Evolutionary conservation across 805 yeast genomes (phyloP).

Genomic region (Ogataea siamensis): DNA sequence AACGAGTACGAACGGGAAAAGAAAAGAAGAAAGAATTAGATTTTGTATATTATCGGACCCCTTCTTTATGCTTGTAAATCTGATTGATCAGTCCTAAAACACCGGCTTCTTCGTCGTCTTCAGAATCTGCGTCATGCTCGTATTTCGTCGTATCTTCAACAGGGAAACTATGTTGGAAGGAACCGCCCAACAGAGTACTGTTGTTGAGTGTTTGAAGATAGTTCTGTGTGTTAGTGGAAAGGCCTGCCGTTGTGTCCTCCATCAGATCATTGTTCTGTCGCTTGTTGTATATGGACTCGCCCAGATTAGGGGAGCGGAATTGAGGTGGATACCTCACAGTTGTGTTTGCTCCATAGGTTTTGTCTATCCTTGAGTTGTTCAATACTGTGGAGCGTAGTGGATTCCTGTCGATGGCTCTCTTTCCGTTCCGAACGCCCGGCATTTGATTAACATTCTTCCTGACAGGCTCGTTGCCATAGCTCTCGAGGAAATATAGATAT

Average conservation of each 20-base stretch:
- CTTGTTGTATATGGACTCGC: conserved; percentile 18
- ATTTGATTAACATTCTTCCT: conserved; percentile 14
- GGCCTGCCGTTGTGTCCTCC: conserved; percentile 33
- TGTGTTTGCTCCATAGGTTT: conserved; percentile 10
- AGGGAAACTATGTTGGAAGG: conserved; percentile 40
- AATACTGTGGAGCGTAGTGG: conserved; percentile 25
- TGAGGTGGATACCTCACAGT: conserved; percentile 26
- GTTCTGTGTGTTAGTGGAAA: conserved; percentile 24
- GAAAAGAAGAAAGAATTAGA: conserved; percentile 38
- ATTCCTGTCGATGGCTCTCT: conserved; percentile 15
- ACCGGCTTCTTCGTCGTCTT: conserved; percentile 39
- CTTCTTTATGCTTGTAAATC: conserved; percentile 56
- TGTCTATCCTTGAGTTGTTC: conserved; percentile 22
- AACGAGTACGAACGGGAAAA: conserved; percentile 88
- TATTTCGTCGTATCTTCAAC: conserved; percentile 17
- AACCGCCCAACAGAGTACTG: conserved; percentile 42
- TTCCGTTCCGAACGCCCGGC: conserved; percentile 2
- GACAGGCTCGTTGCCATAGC: conserved; percentile 56
- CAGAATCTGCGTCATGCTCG: conserved; percentile 34
- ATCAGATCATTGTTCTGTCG: conserved; percentile 18
- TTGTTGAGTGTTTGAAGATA: conserved; percentile 28
- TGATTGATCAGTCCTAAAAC: conserved; percentile 74
- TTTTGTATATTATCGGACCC: conserved; percentile 12
- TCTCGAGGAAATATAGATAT: conserved; percentile 81
- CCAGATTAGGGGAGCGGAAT: conserved; percentile 14